Conservation (phyloP, 192 early-diverging fungal species). For the Coemansia sp. region DNA sequence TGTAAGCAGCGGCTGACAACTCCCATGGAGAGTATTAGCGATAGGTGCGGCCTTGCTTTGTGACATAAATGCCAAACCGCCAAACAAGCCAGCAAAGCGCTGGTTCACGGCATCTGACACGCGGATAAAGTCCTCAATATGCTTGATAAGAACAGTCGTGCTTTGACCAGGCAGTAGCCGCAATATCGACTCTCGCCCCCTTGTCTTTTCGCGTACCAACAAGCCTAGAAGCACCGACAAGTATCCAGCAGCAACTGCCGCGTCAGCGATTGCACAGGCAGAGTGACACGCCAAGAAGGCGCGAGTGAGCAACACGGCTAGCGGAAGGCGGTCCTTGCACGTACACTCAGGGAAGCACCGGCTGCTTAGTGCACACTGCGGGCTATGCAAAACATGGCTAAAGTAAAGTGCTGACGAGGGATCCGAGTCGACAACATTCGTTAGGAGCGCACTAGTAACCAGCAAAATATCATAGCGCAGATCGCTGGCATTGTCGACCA, state of each 20-base stretch:
- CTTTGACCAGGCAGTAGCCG: constrained; percentile 25
- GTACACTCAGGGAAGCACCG: constrained; percentile 39
- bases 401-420: constrained; percentile 39
- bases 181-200: constrained; percentile 16
- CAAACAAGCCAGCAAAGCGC: constrained; percentile 33
- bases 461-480: constrained; percentile 47
- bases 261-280: constrained; percentile 21
- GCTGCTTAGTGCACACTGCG: constrained; percentile 23
- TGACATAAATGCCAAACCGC: constrained; percentile 16
- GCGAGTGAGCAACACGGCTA: constrained; percentile 28
- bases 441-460: constrained; percentile 44
- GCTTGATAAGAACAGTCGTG: constrained; percentile 18
- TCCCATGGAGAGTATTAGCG: background rate
- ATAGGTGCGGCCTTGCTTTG: background rate
- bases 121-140: constrained; percentile 42
- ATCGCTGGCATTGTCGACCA: constrained; percentile 25
- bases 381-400: constrained; percentile 33
- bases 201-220: constrained; percentile 25
- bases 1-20: background rate
- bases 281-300: constrained; percentile 37
- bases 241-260: constrained; percentile 45
- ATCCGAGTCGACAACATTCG: constrained; percentile 48
- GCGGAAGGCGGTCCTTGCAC: constrained; percentile 22
- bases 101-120: constrained; percentile 38
- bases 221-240: constrained; percentile 46